These are phyloP conservation scores for Talinum fruticosum DNA, from an alignment of 148 eudicot species.

Conservation along the genomic window DNA sequence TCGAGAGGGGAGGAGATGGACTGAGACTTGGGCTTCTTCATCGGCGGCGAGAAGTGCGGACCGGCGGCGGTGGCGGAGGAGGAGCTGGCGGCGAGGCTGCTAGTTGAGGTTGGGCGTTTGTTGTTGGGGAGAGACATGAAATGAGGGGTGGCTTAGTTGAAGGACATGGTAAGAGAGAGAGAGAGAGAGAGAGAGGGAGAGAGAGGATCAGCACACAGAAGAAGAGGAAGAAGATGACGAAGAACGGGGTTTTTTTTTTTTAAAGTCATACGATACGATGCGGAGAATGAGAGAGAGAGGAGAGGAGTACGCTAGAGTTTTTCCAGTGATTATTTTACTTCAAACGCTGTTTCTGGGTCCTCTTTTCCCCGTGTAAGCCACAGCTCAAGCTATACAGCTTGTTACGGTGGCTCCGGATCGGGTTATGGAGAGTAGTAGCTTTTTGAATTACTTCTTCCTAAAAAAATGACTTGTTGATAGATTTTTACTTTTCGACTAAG, in stretches of 20 bases:
- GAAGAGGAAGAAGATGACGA: background rate
- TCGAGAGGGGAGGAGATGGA: conserved; percentile 10
- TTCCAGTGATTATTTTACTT: too few species aligned
- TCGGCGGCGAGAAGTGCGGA: conserved; percentile 15
- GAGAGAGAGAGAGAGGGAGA: background rate
- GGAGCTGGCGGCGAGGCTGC: background rate
- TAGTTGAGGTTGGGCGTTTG: conserved; percentile 24
- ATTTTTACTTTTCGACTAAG: too few species aligned
- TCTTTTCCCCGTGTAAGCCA: too few species aligned
- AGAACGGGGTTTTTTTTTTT: background rate
- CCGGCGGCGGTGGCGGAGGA: background rate
- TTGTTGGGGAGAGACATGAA: conserved; percentile 38
- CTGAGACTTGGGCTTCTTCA: conserved; percentile 30
- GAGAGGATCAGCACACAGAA: background rate
- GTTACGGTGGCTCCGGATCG: too few species aligned
- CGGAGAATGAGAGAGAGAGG: background rate
- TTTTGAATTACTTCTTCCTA: too few species aligned
- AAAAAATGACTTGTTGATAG: too few species aligned
- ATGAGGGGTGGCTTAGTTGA: conserved; percentile 19
- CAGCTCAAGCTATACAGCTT: too few species aligned
- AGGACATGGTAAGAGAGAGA: conserved; percentile 13
- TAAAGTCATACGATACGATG: background rate
- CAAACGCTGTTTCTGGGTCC: too few species aligned
- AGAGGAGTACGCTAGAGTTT: too few species aligned
- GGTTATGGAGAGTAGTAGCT: too few species aligned